A percentile compares a stretch with the other conserved stretches of the same genome.
Conservation (phyloP, 768 basidiomycete genomes). For the Tephrocybe sp. region DNA sequence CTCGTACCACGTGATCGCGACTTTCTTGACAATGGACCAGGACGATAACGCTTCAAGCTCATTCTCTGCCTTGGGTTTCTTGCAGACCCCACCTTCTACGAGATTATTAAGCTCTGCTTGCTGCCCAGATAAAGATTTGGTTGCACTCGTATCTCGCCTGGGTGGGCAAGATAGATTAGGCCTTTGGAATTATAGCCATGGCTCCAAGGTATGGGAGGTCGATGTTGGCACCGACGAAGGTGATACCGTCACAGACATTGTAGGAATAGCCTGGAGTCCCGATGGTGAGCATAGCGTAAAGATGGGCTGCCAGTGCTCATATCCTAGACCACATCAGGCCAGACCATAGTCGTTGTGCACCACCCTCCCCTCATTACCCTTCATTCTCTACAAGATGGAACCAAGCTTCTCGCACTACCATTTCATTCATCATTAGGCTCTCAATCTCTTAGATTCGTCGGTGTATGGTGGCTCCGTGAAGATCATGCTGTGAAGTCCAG, state of each 20-base stretch:
- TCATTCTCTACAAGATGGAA: slow-evolving; percentile 79
- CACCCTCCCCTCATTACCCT: slow-evolving; percentile 66
- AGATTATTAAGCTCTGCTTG: slow-evolving; percentile 64
- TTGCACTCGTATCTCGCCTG: slow-evolving; percentile 63
- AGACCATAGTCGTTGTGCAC: slow-evolving; percentile 69
- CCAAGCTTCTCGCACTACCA: slow-evolving; percentile 45
- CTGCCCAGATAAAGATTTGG: slow-evolving; percentile 83
- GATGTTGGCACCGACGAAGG: slow-evolving; percentile 49
- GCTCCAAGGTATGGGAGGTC: slow-evolving; percentile 80
- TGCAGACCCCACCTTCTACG: slow-evolving; percentile 55
- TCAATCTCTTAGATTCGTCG: slow-evolving; percentile 32
- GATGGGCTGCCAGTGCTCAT: slow-evolving; percentile 4
- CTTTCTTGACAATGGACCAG: background rate
- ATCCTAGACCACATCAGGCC: slow-evolving; percentile 38
- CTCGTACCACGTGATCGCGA: background rate
- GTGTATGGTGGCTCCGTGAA: slow-evolving; percentile 75
- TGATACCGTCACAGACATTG: slow-evolving; percentile 45
- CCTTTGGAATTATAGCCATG: slow-evolving; percentile 76
- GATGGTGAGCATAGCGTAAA: slow-evolving; percentile 49
- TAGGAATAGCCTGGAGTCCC: slow-evolving; percentile 76
- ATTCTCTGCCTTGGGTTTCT: slow-evolving; percentile 54
- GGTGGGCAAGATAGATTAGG: slow-evolving; percentile 69
- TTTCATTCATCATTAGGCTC: slow-evolving; percentile 25
- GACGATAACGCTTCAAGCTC: slow-evolving; percentile 40
- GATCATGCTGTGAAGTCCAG: slow-evolving; percentile 35